Conservation (phyloP, 2,329 filamentous ascomycete species). For the Xylariaceae sp. region DNA sequence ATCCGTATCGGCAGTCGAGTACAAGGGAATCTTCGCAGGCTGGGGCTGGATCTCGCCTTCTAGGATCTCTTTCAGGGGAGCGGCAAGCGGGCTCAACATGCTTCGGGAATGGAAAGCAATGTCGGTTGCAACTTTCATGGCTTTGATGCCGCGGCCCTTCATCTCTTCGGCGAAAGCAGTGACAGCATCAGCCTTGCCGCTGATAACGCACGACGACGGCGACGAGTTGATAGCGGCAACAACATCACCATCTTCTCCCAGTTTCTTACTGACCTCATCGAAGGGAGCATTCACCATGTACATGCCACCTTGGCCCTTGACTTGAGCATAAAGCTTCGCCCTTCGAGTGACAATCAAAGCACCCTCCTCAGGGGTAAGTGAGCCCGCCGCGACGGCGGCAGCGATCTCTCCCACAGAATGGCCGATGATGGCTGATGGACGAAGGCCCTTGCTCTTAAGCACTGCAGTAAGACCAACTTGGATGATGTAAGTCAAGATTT, state of each 20-base stretch:
- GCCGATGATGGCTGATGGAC: slow-evolving; percentile 38
- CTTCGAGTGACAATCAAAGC: slow-evolving; percentile 35
- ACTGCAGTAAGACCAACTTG: slow-evolving; percentile 35
- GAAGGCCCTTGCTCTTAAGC: slow-evolving; percentile 31
- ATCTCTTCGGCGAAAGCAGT: slow-evolving; percentile 27
- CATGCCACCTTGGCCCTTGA: slow-evolving; percentile 28
- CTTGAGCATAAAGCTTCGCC: slow-evolving; percentile 25
- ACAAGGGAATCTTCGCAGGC: slow-evolving; percentile 29
- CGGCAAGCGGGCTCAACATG: slow-evolving; percentile 32
- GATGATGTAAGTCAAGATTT: slow-evolving; percentile 36
- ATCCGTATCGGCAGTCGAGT: slow-evolving; percentile 34
- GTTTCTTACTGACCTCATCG: slow-evolving; percentile 25
- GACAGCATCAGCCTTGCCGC: slow-evolving; percentile 23
- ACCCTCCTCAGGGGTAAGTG: slow-evolving; percentile 35
- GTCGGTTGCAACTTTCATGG: slow-evolving; percentile 37
- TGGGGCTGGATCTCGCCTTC: slow-evolving; percentile 21
- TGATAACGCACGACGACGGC: slow-evolving; percentile 13
- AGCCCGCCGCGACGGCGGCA: slow-evolving; percentile 35
- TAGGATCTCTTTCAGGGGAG: slow-evolving; percentile 30
- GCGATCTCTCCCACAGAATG: slow-evolving; percentile 42
- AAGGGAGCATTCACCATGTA: slow-evolving; percentile 33
- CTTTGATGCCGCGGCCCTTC: slow-evolving; percentile 30
- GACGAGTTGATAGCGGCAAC: slow-evolving; percentile 13
- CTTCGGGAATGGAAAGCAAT: slow-evolving; percentile 40
- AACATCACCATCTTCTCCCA: slow-evolving; percentile 16